Evolutionary conservation across 805 yeast genomes (phyloP).

Genomic region (Kazachstania martiniae): DNA sequence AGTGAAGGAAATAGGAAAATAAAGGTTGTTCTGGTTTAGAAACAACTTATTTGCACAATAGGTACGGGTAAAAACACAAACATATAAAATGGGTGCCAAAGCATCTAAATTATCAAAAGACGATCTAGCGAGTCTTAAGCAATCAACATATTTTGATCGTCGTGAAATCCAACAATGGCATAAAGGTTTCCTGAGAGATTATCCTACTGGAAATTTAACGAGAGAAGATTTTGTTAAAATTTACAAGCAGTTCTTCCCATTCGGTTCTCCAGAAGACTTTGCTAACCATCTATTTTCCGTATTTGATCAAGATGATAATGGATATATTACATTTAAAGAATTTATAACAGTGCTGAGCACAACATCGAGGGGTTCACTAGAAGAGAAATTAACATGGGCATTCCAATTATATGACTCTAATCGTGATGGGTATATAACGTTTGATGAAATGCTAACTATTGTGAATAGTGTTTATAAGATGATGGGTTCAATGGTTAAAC

Average conservation of each 20-base stretch:
- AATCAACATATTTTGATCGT: constrained; percentile 83
- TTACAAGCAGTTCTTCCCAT: constrained; percentile 94
- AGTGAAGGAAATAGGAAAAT: no score
- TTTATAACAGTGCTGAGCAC: constrained; percentile 80
- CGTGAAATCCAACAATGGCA: constrained; percentile 98
- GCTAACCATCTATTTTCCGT: constrained; percentile 81
- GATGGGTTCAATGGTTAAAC: constrained; percentile 89
- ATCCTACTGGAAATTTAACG: constrained; percentile 81
- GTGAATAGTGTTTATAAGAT: constrained; percentile 81
- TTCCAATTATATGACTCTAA: constrained; percentile 80
- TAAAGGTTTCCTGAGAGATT: constrained; percentile 88
- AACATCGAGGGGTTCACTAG: constrained; percentile 75
- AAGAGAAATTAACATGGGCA: constrained; percentile 83
- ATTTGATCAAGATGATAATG: constrained; percentile 73
- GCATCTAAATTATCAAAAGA: constrained; percentile 88
- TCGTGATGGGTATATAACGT: constrained; percentile 63
- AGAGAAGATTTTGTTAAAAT: constrained; percentile 84
- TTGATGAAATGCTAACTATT: constrained; percentile 69
- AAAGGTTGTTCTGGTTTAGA: no score
- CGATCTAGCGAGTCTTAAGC: constrained; percentile 70
- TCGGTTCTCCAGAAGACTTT: constrained; percentile 92
- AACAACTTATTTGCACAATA: no score
- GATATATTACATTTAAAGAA: constrained; percentile 82
- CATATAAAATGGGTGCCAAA: constrained; percentile 77
- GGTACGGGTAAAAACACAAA: no score